These are phyloP conservation scores for Penicillium cosmopolitanum DNA, from an alignment of 495 filamentous ascomycete genomes.

Conservation along the genomic window DNA sequence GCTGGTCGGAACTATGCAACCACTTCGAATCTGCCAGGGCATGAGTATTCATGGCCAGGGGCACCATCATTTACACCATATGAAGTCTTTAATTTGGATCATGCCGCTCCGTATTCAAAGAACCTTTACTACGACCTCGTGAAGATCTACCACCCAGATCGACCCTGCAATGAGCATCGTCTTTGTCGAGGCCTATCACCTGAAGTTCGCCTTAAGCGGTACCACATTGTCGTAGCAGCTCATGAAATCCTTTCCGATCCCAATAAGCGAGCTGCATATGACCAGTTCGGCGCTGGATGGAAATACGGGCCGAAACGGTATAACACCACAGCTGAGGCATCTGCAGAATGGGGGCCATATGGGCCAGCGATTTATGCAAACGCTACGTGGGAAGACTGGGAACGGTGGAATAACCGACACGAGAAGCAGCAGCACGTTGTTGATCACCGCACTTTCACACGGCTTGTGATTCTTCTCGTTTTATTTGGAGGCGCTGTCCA, in stretches of 20 bases:
- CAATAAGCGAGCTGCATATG: conserved; percentile 76
- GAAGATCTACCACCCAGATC: conserved; percentile 95
- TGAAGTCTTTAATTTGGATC: conserved; percentile 75
- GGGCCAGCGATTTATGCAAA: conserved; percentile 66
- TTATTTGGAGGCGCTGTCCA: conserved; percentile 69
- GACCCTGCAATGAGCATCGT: conserved; percentile 53
- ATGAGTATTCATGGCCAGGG: conserved; percentile 43
- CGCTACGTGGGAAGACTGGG: conserved; percentile 99
- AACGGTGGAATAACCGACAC: conserved; percentile 73
- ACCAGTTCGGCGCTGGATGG: conserved; percentile 83
- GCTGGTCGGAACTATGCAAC: conserved; percentile 38
- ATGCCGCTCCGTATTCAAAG: conserved; percentile 75
- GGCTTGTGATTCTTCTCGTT: conserved; percentile 66
- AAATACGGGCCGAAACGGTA: conserved; percentile 41
- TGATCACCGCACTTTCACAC: conserved; percentile 75
- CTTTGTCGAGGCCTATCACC: conserved; percentile 53
- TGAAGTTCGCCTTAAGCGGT: conserved; percentile 75
- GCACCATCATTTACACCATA: conserved; percentile 71
- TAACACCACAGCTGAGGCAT: conserved; percentile 16
- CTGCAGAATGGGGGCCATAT: conserved; percentile 30
- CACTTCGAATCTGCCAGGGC: conserved; percentile 24
- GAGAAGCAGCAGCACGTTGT: conserved; percentile 65
- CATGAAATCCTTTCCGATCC: conserved; percentile 91
- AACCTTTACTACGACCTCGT: conserved; percentile 83
- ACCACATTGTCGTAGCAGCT: conserved; percentile 81